A percentile compares a stretch with the other conserved stretches of the same genome.
phyloP scores from a whole-genome alignment of 2,329 filamentous ascomycete genomes.

The Sporothrix luriei region DNA sequence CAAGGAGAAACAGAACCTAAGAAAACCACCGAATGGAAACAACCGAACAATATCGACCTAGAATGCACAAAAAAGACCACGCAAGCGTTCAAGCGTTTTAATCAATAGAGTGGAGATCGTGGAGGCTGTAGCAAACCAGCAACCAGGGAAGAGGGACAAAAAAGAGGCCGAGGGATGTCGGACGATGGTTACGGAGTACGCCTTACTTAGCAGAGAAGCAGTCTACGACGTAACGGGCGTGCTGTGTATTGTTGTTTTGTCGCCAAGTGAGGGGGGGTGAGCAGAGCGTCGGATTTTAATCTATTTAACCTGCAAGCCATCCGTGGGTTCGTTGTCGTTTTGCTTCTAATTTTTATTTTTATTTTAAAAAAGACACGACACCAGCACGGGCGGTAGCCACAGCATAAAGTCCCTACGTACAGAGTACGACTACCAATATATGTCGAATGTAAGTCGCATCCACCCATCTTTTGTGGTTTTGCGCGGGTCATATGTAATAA shows the following conservation, averaged over 20 bases:
- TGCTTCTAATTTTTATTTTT: neutral
- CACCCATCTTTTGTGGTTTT: slow-evolving; percentile 1
- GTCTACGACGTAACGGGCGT: neutral
- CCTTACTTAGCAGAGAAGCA: neutral
- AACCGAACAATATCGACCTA: too few species aligned
- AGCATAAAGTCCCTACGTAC: slow-evolving; percentile 14
- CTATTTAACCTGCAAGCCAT: slow-evolving; percentile 25
- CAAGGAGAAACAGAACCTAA: neutral
- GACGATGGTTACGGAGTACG: neutral
- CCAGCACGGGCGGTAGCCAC: slow-evolving; percentile 14
- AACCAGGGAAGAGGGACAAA: slow-evolving; percentile 21
- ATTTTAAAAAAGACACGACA: neutral
- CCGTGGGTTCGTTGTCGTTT: slow-evolving; percentile 17
- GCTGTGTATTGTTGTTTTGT: neutral
- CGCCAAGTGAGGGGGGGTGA: slow-evolving; percentile 9
- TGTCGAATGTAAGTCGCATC: neutral
- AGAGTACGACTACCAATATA: neutral
- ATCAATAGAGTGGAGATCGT: slow-evolving; percentile 16
- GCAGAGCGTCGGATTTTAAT: slow-evolving; percentile 24
- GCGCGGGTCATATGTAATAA: slow-evolving; percentile 18
- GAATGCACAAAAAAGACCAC: slow-evolving; percentile 2
- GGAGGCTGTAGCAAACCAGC: slow-evolving; percentile 19
- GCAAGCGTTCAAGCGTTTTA: slow-evolving; percentile 31
- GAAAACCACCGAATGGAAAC: neutral
- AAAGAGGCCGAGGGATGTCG: neutral